Evolutionary conservation across 2,329 filamentous ascomycete species (phyloP), one percentile per base, ranked within the genome.

Genomic region (Claviceps sp.): DNA sequence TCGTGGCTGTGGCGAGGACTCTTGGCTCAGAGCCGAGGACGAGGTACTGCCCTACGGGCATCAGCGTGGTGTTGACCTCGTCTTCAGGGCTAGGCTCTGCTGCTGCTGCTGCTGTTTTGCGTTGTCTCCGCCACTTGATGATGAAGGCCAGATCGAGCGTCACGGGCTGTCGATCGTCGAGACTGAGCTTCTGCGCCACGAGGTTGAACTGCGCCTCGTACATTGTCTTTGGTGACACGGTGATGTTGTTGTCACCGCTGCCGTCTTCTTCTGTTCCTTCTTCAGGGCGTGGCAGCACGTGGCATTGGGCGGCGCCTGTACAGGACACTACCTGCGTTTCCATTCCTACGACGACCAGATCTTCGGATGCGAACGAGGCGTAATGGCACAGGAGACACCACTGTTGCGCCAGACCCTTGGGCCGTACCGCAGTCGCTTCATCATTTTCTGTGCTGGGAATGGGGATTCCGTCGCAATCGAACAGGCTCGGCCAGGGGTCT

Each of bases 401-500:
- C 60, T 78, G 81, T 62, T 97, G 91, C 5, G 79, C 74, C 14
- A 97, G 72, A 0, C 91, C 91, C 53, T 67, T 65, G 22, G 73
- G 65, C 9, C 58, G 60, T 26, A 52, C 50, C 6, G 55, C 50
- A 6, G 54, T 60, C 11, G 54, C 49, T 26, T 52, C 47, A 16
- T 34, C 64, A 30, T 70, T 66, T 5, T 59, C 56, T 1, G 58
- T 55, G 7, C 67, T 65, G 22, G 67, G 65, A 3, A 79, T 60
- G 22, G 66, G 64, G 3, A 79, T 60, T 14, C 70, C 70, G 22
- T 81, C 76, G 18, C 78, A 71, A 50, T 82, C 76, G 66, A 97
- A 98, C 60, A 94, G 82, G 63, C 84, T 89, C 1, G 93, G 90
- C 91, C 93, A 98, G 2, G 81, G 74, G 48, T 85, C 83, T 0